Base-by-base conservation (phyloP, 1,139 yeast species). In the Sugiyamaella xylanicola region DNA sequence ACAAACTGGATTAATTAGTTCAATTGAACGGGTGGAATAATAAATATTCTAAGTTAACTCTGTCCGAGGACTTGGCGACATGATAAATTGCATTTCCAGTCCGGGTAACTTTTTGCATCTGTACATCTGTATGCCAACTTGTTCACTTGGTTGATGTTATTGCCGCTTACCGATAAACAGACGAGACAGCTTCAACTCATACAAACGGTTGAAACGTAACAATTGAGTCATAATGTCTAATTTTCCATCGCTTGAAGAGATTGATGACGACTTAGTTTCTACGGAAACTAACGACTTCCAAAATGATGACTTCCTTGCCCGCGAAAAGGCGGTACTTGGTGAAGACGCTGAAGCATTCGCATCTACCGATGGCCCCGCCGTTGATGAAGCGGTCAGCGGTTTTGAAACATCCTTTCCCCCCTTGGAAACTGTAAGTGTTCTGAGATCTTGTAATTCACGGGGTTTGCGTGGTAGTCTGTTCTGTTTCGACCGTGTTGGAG, bases 271-370 rank as follows among this genome's bases (percentile, higher is more conserved):
- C 45, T 59, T 65, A 52, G 58, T 46, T n/a, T 61, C 65, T 15
- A 48, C 59, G 40, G 65, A 60, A 46, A 61, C 62, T 46, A 63
- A 63, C 57, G 79, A 80, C 51, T 71, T 77, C 56, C 76, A 71
- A 56, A 74, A 71, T 51, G 77, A 71, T 52, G 96, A 91, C 72
- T 88, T 92, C 68, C 76, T 90, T 60, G 78, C 90, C 47, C 84
- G 98, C 68, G 98, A 92, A 73, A 83, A 85, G 71, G 95, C 89
- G 61, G 77, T 87, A 41, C 74, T 91, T 9, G 97, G 97, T 15
- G 92, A 85, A 60, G 84, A 79, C 57, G 78, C 77, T 37, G 77
- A 76, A 44, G 91, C 86, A 65, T 89, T 89, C 73, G 79, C 81
- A 61, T 84, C 91, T 15, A 90, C 80, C 50, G 83, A 82, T 59